Percentiles rank a stretch among this genome's conserved stretches.
These are phyloP conservation scores for Argentina anserina DNA, from an alignment of 306 rosid genomes.

Conservation along the genomic window DNA sequence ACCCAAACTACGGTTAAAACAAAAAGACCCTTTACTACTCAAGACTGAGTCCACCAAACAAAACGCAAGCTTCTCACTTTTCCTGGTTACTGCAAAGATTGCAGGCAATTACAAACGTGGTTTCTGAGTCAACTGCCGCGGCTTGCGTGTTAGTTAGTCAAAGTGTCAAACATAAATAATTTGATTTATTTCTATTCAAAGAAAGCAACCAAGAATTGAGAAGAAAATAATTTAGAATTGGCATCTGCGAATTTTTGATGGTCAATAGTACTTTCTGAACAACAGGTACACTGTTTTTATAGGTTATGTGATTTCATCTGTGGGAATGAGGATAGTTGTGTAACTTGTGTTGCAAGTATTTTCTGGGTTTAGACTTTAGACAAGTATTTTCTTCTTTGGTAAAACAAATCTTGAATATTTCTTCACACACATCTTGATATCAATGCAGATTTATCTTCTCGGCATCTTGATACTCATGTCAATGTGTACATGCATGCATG, in stretches of 20 bases:
- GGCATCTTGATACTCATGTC: too few species aligned
- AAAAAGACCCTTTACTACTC: neutral
- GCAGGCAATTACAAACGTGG: neutral
- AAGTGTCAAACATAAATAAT: neutral
- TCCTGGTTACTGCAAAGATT: slow-evolving; percentile 5
- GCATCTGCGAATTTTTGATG: too few species aligned
- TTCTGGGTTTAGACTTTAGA: neutral
- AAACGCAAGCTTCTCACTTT: neutral
- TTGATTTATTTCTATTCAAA: slow-evolving; percentile 33
- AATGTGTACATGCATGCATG: neutral
- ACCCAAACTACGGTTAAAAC: neutral
- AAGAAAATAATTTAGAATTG: neutral
- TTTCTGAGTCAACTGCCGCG: slow-evolving; percentile 39
- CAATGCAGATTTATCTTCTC: neutral
- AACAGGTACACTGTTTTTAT: neutral
- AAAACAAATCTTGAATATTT: too few species aligned
- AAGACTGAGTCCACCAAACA: slow-evolving; percentile 6
- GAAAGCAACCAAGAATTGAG: neutral
- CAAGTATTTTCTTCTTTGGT: too few species aligned
- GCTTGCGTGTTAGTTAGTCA: slow-evolving; percentile 17
- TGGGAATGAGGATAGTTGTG: too few species aligned
- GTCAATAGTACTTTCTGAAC: too few species aligned
- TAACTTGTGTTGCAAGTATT: too few species aligned
- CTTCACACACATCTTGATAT: neutral
- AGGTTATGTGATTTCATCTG: neutral